Evolutionary conservation across 805 yeast species (phyloP).

Genomic region (Metschnikowia vanudenii): DNA sequence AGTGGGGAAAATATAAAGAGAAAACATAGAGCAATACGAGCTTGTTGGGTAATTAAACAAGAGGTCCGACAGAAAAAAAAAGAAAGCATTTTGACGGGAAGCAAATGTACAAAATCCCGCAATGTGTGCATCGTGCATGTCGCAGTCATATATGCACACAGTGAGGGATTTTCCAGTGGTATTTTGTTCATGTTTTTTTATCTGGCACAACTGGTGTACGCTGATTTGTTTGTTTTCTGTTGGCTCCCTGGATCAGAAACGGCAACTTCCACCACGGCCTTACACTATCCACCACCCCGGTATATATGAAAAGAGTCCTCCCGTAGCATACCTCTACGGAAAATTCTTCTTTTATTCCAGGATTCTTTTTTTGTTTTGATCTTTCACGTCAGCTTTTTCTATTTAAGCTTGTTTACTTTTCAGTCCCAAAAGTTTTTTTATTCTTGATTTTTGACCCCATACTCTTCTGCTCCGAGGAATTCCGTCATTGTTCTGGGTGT

Average conservation of each 20-base stretch:
- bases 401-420: background rate
- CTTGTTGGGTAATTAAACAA: too few relatives aligned
- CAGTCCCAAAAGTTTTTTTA: background rate
- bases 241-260: background rate
- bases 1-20: too few relatives aligned
- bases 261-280: slow-evolving; percentile 5
- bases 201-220: background rate
- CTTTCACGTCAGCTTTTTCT: background rate
- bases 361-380: background rate
- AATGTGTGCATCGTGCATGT: slow-evolving; percentile 5
- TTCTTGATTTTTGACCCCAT: background rate
- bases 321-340: background rate
- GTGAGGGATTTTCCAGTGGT: slow-evolving; percentile 4
- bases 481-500: background rate
- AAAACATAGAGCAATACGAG: too few relatives aligned
- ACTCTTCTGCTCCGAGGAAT: background rate
- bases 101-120: slow-evolving; percentile 2
- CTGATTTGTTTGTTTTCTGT: background rate
- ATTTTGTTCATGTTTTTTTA: background rate
- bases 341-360: background rate
- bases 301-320: slow-evolving; percentile 6
- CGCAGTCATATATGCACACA: background rate
- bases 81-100: background rate
- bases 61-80: background rate
- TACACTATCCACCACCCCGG: slow-evolving; percentile 1